Percentiles rank a stretch among this genome's conserved stretches.
Conservation (phyloP, 208 protist species). For the Leishmania turanica region DNA sequence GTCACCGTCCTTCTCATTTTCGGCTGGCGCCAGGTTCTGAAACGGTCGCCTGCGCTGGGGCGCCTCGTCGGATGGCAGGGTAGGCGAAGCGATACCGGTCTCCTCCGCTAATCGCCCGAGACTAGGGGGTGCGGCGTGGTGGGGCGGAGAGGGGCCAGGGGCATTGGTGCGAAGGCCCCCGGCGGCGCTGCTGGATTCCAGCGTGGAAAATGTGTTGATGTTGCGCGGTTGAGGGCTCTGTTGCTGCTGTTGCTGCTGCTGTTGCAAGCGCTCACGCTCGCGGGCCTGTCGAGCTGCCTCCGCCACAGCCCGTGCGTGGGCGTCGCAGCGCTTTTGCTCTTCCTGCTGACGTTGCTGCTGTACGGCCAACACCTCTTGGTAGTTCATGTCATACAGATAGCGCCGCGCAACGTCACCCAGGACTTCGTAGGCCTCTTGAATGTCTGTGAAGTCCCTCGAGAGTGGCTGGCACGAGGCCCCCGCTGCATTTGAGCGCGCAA, state of each 20-base stretch:
- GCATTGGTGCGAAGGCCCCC: background rate
- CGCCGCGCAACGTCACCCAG: conserved; percentile 84
- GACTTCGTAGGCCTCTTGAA: conserved; percentile 91
- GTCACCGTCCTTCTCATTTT: background rate
- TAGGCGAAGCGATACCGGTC: background rate
- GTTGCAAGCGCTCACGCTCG: conserved; percentile 26
- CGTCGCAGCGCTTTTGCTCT: conserved; percentile 22
- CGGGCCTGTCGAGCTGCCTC: conserved; percentile 19
- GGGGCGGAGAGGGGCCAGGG: background rate
- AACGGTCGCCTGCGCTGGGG: background rate
- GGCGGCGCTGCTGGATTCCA: background rate
- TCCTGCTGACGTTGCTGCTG: conserved; percentile 25
- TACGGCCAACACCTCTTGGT: conserved; percentile 40
- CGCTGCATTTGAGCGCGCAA: background rate
- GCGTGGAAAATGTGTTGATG: background rate
- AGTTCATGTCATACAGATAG: conserved; percentile 88
- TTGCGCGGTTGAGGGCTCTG: background rate
- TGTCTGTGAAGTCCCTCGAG: conserved; percentile 54
- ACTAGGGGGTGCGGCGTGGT: background rate
- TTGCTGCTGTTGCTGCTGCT: conserved; percentile 23
- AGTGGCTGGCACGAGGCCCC: background rate
- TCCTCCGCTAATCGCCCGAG: background rate
- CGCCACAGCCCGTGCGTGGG: conserved; percentile 17
- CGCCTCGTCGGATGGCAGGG: background rate
- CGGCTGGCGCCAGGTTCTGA: background rate